phyloP scores from a whole-genome alignment of 768 basidiomycete genomes.

The Mycena indigotica region DNA sequence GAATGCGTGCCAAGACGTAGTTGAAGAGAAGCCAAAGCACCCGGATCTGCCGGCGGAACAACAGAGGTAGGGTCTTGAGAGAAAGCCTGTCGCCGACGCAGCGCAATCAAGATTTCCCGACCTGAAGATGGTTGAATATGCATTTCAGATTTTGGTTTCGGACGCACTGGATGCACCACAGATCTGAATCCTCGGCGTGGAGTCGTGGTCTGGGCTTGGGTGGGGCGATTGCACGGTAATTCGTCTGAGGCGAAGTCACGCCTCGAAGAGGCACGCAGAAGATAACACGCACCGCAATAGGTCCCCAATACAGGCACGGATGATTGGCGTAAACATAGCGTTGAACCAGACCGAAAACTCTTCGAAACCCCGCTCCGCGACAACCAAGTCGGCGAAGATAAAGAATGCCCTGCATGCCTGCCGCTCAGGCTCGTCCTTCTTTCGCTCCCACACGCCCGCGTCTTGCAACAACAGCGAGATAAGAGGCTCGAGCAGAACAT shows the following conservation, averaged over 20 bases:
- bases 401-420: slow-evolving; percentile 9
- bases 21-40: too few relatives aligned
- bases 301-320: slow-evolving; percentile 4
- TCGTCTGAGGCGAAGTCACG: too few relatives aligned
- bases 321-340: slow-evolving; percentile 5
- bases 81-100: not conserved
- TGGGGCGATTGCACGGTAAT: too few relatives aligned
- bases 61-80: too few relatives aligned
- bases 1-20: too few relatives aligned
- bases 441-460: slow-evolving; percentile 9
- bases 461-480: slow-evolving; percentile 1
- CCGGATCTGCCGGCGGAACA: too few relatives aligned
- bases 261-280: too few relatives aligned
- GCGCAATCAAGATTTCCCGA: not conserved
- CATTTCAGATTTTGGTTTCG: not conserved
- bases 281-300: not conserved
- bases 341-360: slow-evolving; percentile 12
- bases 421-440: not conserved
- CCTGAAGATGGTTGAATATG: not conserved
- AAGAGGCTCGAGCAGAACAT: slow-evolving; percentile 9
- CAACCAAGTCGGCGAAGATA: slow-evolving; percentile 13
- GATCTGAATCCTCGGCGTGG: too few relatives aligned
- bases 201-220: too few relatives aligned
- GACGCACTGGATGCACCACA: not conserved
- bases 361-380: slow-evolving; percentile 9